Percentiles rank a stretch among this genome's conserved stretches.
These are phyloP conservation scores for Lipomyces chichibuensis DNA, from an alignment of 805 yeast genomes.

Conservation along the genomic window DNA sequence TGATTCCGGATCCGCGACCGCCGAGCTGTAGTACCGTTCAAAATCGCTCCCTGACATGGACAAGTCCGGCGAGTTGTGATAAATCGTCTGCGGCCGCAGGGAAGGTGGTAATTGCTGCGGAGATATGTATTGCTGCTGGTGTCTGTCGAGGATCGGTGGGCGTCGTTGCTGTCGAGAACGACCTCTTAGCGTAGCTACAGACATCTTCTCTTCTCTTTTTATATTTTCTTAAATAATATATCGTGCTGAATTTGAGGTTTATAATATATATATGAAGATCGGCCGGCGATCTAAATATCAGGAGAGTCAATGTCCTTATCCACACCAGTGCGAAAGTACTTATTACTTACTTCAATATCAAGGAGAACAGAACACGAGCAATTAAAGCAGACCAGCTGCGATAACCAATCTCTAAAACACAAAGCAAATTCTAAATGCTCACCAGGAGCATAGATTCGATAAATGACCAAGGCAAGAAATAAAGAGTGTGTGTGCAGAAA, in stretches of 20 bases:
- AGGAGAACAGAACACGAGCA: constrained; percentile 16
- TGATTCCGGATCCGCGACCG: constrained; percentile 5
- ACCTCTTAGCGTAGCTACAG: not conserved
- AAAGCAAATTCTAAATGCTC: constrained; percentile 5
- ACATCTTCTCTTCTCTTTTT: not conserved
- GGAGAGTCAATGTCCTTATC: not conserved
- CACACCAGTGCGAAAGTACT: not conserved
- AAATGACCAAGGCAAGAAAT: constrained; percentile 1
- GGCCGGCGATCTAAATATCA: constrained; percentile 26
- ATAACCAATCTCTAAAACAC: not conserved
- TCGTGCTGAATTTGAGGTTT: constrained; percentile 2
- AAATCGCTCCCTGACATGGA: constrained; percentile 24
- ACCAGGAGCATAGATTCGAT: constrained; percentile 6
- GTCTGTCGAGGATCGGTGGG: constrained; percentile 1
- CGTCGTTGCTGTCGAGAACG: constrained; percentile 4
- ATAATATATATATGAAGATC: constrained; percentile 12
- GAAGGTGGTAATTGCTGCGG: constrained; percentile 5
- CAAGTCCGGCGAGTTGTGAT: constrained; percentile 27
- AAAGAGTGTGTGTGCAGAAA: constrained; percentile 11
- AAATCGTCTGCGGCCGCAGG: constrained; percentile 19
- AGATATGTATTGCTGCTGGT: not conserved
- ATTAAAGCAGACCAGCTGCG: constrained; percentile 33
- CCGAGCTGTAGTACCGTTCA: constrained; percentile 17
- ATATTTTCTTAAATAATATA: not conserved
- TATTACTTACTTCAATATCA: constrained; percentile 7